Base-by-base conservation (phyloP, 1,139 yeast genomes). In the Hemisphaericaspora lyxosophila region DNA sequence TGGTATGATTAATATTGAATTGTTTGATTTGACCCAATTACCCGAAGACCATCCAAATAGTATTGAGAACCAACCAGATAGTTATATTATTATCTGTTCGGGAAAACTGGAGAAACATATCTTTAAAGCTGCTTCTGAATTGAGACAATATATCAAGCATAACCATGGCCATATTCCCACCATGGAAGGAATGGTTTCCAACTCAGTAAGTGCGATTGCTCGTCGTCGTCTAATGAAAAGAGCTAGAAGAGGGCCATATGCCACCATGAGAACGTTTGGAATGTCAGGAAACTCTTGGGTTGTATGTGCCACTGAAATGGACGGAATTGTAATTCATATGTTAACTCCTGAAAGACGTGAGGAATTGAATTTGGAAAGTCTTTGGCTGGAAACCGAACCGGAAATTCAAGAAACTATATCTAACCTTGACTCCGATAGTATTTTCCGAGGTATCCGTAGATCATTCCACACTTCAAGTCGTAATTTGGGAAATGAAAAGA, bases 21-120 rank as follows among this genome's bases (percentile, higher is more conserved):
- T 89, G 1, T 78, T 85, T 48, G 95, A 71, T 43, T 47, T 69
- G 41, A 50, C 57, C 2, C 29, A 35, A 7, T 59, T 71, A 30
- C 67, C 66, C 6, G 58, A 62, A 7, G 66, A 66, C 19, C 75
- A 73, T 34, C 72, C 74, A 3, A 73, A 69, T 36, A 54, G 60
- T 38, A 46, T 54, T 18, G 50, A 53, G 29, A 60, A 62, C 33
- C 63, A 59, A 35, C 25, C 32, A 12, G 53, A 59, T 3, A 62
- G 72, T 3, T 80, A 70, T 50, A 76, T 85, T 64, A 62, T 89
- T 4, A 62, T 90, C 1, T 76, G 82, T n/a, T 75, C 94, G 0
- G 96, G 96, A 2, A 84, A 82, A 54, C 81, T 92, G 19, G 78
- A 80, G 31, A 81, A 78, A 45, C 97, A 90, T 60, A 64, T 88